Conservation (phyloP, 202 grass and related monocot species). For the Saccharum hybrid region DNA sequence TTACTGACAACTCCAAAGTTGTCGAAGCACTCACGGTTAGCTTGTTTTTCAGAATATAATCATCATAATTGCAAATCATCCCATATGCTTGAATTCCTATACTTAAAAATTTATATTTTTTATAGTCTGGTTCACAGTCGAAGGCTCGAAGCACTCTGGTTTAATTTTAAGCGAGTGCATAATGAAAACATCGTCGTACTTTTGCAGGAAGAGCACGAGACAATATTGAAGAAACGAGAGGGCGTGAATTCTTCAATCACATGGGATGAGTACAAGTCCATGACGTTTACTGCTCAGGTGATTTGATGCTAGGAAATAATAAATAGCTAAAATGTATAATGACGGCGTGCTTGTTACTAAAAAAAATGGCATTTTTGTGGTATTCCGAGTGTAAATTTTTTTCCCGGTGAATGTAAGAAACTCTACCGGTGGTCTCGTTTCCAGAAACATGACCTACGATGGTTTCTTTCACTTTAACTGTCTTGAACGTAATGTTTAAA, state of each 20-base stretch:
- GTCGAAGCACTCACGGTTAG: constrained; percentile 56
- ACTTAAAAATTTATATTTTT: no score
- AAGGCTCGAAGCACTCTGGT: no score
- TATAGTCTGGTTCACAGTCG: no score
- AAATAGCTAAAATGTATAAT: background rate
- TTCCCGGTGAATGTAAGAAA: background rate
- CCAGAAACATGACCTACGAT: background rate
- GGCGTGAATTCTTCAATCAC: constrained; percentile 42
- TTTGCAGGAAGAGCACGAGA: constrained; percentile 61
- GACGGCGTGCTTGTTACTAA: background rate
- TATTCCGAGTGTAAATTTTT: background rate
- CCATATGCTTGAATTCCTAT: no score
- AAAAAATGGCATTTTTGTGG: background rate
- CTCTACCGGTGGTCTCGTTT: background rate
- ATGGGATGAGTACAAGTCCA: constrained; percentile 72
- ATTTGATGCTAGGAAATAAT: background rate
- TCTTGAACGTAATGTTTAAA: background rate
- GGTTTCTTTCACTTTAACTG: background rate
- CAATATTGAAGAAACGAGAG: constrained; percentile 53
- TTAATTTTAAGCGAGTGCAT: background rate
- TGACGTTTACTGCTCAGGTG: constrained; percentile 60
- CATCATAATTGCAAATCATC: background rate
- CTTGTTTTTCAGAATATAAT: background rate
- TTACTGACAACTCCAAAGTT: constrained; percentile 52
- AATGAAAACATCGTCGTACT: background rate